phyloP scores from a whole-genome alignment of 352 stramenopile genomes.

The Aphanomyces cochlioides region DNA sequence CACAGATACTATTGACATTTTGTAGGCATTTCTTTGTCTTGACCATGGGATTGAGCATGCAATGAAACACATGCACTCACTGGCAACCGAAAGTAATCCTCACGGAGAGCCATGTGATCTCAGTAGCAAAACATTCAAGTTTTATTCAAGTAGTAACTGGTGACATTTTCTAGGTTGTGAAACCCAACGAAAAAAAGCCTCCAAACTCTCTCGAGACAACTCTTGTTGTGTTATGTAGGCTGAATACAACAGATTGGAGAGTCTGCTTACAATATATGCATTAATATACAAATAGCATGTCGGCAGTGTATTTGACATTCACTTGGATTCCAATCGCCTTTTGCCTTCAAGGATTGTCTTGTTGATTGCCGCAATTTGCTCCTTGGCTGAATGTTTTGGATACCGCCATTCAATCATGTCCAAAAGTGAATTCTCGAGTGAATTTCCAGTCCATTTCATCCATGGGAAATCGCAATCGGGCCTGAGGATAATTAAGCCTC shows the following conservation, averaged over 20 bases:
- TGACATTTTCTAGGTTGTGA: background rate
- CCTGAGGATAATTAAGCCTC: background rate
- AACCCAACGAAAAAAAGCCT: background rate
- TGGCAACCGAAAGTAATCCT: background rate
- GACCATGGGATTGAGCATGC: background rate
- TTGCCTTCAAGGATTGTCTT: background rate
- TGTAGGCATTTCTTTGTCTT: constrained; percentile 11
- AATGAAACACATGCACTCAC: background rate
- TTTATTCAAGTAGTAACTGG: background rate
- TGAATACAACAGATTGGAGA: background rate
- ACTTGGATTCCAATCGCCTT: background rate
- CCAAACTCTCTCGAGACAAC: background rate
- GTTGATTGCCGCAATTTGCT: constrained; percentile 24
- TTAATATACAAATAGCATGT: constrained; percentile 4
- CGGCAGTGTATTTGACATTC: background rate
- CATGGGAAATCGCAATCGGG: background rate
- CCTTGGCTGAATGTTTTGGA: background rate
- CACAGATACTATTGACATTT: background rate
- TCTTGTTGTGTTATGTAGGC: background rate
- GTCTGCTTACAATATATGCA: constrained; percentile 6
- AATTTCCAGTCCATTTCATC: background rate
- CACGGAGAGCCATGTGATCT: background rate
- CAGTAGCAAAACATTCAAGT: background rate
- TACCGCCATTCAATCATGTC: constrained; percentile 10
- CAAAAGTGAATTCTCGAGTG: background rate